Evolutionary conservation across 345 rosid species (phyloP), one percentile per base, ranked within the genome.

Genomic region (Salix arbutifolia): DNA sequence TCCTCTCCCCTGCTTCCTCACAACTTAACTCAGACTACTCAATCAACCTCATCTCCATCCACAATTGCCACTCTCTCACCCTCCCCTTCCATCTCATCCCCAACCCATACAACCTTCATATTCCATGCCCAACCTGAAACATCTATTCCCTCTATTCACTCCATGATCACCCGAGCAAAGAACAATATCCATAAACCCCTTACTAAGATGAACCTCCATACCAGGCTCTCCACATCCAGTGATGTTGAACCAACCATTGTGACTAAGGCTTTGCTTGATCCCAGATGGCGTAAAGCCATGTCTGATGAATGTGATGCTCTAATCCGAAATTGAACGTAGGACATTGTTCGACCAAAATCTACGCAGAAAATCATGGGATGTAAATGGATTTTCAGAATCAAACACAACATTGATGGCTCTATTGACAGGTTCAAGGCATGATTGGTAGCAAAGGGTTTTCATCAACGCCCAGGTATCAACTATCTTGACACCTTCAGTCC

Each of bases 221-320:
- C n/a, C 0, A 1, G 2, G 5, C 56, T 50, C 8, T 5, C 2
- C 2, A 18, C 0, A 1, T 6, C 7, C 0, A 50, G 1, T 18
- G 7, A 18, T 17, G 0, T 50, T 6, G 9, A 50, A 50, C 56
- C n/a, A 50, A 0, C n/a, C n/a, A 5, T 0, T 0, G 0, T 50
- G 8, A 17, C n/a, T 5, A 6, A 50, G 18, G 58, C 23, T 1
- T n/a, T 50, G 0, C 0, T 3, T 5, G 0, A 18, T 0, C 58
- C n/a, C 0, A 6, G 6, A 5, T 38, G 44, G 69, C 1, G 5
- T 7, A 2, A 28, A 2, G 44, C 23, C 11, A 33, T 33, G n/a
- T 5, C 16, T 6, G 42, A 0, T 13, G 25, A 65, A 18, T 25
- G 5, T 8, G 2, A 42, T 25, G 46, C 58, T 1, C 23, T 69